These are phyloP conservation scores for Wickerhamiella galacta DNA, from an alignment of 805 yeast species.

Conservation along the genomic window DNA sequence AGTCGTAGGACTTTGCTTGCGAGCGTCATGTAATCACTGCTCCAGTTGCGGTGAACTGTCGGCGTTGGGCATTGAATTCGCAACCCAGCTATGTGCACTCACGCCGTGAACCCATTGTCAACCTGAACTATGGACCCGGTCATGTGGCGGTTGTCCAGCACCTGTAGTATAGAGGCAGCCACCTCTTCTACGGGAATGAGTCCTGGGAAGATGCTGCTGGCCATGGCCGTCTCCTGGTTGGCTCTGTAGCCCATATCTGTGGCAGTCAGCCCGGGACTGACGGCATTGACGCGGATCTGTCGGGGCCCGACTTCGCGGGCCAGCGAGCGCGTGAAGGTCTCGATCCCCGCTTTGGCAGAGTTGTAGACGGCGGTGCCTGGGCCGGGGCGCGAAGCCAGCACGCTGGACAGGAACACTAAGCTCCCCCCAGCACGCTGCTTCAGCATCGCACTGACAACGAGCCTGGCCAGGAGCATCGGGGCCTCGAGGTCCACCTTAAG, in stretches of 20 bases:
- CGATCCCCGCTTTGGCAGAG: constrained; percentile 54
- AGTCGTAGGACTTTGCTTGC: no score
- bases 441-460: constrained; percentile 37
- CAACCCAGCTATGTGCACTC: neutral
- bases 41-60: no score
- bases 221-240: neutral
- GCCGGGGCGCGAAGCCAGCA: constrained; percentile 27
- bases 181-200: constrained; percentile 8
- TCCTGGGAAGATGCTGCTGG: neutral
- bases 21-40: no score
- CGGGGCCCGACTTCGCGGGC: constrained; percentile 41
- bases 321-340: constrained; percentile 41
- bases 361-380: constrained; percentile 49
- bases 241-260: constrained; percentile 38
- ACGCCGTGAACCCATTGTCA: constrained; percentile 11
- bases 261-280: constrained; percentile 51
- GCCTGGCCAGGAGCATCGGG: constrained; percentile 42
- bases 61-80: no score
- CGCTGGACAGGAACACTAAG: constrained; percentile 52
- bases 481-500: constrained; percentile 41
- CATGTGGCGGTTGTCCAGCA: constrained; percentile 8
- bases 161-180: constrained; percentile 12
- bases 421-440: constrained; percentile 20
- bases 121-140: constrained; percentile 9
- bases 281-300: constrained; percentile 42